A percentile compares a stretch with the other conserved stretches of the same genome.
Conservation (phyloP, 495 filamentous ascomycete species). For the Geoglossum glabrum region DNA sequence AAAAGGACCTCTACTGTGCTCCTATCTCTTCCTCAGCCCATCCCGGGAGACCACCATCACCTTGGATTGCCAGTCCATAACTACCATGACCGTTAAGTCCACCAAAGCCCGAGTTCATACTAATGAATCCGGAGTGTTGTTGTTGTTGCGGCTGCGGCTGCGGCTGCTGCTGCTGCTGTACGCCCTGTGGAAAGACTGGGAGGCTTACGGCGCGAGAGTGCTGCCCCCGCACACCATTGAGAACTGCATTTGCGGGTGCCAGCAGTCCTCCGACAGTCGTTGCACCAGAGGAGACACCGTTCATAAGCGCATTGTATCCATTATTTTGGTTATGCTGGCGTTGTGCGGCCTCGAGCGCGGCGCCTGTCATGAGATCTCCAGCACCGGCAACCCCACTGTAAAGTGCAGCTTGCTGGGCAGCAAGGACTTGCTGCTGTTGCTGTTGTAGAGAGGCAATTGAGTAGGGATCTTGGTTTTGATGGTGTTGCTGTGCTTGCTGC, state of each 20-base stretch:
- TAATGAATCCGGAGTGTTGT: conserved; percentile 8
- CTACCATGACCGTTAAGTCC: conserved; percentile 34
- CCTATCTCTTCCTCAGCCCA: conserved; percentile 46
- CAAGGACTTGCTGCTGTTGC: conserved; percentile 33
- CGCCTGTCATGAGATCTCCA: background rate
- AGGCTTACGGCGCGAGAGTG: conserved; percentile 74
- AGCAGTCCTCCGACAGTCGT: conserved; percentile 55
- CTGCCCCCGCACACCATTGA: conserved; percentile 40
- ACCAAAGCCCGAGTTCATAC: conserved; percentile 24
- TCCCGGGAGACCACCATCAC: conserved; percentile 40
- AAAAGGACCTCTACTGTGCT: conserved; percentile 23
- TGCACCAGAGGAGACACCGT: conserved; percentile 31
- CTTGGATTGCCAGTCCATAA: conserved; percentile 42
- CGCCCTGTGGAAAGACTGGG: conserved; percentile 48
- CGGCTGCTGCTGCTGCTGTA: conserved; percentile 12
- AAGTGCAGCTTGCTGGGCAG: conserved; percentile 29
- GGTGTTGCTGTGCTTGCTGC: conserved; percentile 42
- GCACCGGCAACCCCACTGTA: conserved; percentile 18
- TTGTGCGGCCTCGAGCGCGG: conserved; percentile 5
- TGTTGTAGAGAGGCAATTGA: conserved; percentile 35
- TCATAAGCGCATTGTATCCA: conserved; percentile 38
- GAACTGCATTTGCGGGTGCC: conserved; percentile 39
- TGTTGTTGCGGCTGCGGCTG: conserved; percentile 13
- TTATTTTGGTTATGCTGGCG: conserved; percentile 29
- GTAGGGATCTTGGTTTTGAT: conserved; percentile 29